Evolutionary conservation across 805 yeast species (phyloP), one percentile per base, ranked within the genome.

Genomic region (Vanderwaltozyma verrucispora): DNA sequence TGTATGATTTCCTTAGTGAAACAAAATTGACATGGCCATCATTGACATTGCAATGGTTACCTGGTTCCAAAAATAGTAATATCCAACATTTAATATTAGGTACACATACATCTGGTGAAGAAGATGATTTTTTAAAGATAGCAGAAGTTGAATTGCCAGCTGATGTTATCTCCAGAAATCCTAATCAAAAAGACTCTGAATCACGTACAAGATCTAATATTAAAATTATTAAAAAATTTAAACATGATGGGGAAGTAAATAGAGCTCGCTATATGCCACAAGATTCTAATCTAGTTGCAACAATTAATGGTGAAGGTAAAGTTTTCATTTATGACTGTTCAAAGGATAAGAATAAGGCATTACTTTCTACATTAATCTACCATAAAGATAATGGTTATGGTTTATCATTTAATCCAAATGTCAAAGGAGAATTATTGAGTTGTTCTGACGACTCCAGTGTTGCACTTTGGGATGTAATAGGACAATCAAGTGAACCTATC

Each of bases 21-120:
- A 80, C 89, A 0, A 84, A 81, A 2, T 61, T 83, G 32, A 73
- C 78, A 11, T 83, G 94, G 94, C 94, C 94, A 2, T 77, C 88
- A 2, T 64, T 83, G 35, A 78, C 89, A 1, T 69, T 80, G 4
- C 84, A 83, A 57, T 83, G 92, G 88, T 56, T 80, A 7, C 88
- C 27, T 24, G 31, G 30, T 6, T 19, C 29, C 3, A 63, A 62
- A 38, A 21, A 32, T 24, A 46, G 42, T 3, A 60, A 67, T 11
- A 67, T 68, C 19, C 70, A 80, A 44, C 69, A 72, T 37, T 48
- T 83, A 39, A 49, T 82, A 9, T 52, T 82, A 16, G 86, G 88
- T 3, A 81, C 94, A 0, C 84, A 80, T 50, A 79, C 89, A 0
- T 73, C 83, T 1, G 84, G 80, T 4, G 77, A 72, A 36, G 88